Conservation (phyloP, 352 stramenopile species). For the Phytopythium boreale region DNA sequence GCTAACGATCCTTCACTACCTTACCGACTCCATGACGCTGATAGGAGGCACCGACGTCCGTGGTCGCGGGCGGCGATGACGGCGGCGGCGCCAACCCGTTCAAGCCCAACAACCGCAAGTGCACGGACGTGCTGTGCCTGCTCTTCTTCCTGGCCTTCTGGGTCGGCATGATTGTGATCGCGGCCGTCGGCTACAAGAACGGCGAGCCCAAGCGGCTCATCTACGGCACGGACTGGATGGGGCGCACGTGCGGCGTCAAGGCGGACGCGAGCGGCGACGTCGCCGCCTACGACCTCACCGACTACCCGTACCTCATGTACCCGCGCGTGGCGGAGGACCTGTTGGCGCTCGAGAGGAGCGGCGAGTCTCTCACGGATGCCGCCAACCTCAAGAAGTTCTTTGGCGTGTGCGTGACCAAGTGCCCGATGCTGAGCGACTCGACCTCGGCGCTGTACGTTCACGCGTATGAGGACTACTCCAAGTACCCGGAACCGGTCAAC, state of each 20-base stretch:
- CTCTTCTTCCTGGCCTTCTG: slow-evolving; percentile 59
- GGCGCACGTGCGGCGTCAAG: slow-evolving; percentile 57
- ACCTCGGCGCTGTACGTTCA: slow-evolving; percentile 44
- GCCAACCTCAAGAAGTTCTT: slow-evolving; percentile 46
- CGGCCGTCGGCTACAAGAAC: slow-evolving; percentile 52
- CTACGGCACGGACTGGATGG: slow-evolving; percentile 75
- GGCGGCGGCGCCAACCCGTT: slow-evolving; percentile 48
- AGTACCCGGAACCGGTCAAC: slow-evolving; percentile 36
- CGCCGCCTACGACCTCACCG: slow-evolving; percentile 58
- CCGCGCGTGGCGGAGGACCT: slow-evolving; percentile 63
- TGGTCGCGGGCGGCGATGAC: slow-evolving; percentile 1
- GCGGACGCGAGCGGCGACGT: slow-evolving; percentile 37
- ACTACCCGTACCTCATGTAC: slow-evolving; percentile 72
- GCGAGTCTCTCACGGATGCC: slow-evolving; percentile 14
- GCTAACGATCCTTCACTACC: not conserved
- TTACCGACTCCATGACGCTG: not conserved
- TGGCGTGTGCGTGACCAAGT: slow-evolving; percentile 42
- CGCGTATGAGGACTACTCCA: slow-evolving; percentile 53
- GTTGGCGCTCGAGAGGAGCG: slow-evolving; percentile 18
- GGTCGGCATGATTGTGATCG: slow-evolving; percentile 69
- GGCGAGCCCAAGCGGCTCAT: slow-evolving; percentile 72
- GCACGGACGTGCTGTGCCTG: slow-evolving; percentile 66
- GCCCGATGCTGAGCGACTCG: slow-evolving; percentile 43
- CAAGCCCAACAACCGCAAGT: slow-evolving; percentile 69
- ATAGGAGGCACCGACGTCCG: not conserved